Evolutionary conservation across 1,284 basidiomycete genomes (phyloP), one percentile per base, ranked within the genome.

Genomic region (Coniophora puteana): DNA sequence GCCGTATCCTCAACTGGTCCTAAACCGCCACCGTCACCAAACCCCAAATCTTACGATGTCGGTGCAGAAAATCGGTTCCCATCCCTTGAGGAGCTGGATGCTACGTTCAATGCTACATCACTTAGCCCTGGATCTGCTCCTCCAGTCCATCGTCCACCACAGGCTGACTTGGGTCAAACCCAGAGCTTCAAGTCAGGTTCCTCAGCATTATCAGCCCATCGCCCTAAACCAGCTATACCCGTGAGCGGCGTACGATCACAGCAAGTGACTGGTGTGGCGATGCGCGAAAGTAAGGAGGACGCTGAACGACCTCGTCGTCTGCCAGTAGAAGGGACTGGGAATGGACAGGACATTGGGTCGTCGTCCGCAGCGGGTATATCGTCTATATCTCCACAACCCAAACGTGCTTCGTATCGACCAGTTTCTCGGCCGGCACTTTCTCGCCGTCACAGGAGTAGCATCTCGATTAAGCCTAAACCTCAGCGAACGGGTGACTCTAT

Each of bases 1-100:
- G 28, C 47, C 18, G 26, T 37, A 28, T 37, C 47, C n/a, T 40
- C 24, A 26, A 47, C 61, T 11, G 38, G 45, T 5, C 44, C 56
- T 50, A 63, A 32, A 48, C 58, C 21, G 42, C 49, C 18, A 5
- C 28, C 51, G 10, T 36, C 45, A 36, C 23, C 36, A 48, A 51
- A 32, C 43, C 43, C 36, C 44, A 64, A 57, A 20, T 45, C 46
- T 35, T 69, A 72, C 16, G 66, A 72, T 28, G 54, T 76, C 8
- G 63, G 76, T 24, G 74, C 70, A 4, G 85, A 89, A 58, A 71
- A 76, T 33, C 71, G 84, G 36, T 90, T 87, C 59, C 87, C 87
- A 3, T 83, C 86, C 1, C 62, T 90, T 21, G 87, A 89, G 55
- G 83, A 88, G 50, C 65, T 89, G 10, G 83, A 90, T 60, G 76